Evolutionary conservation across 2,329 filamentous ascomycete genomes (phyloP), one percentile per base, ranked within the genome.

Genomic region (Cladosporium halotolerans): DNA sequence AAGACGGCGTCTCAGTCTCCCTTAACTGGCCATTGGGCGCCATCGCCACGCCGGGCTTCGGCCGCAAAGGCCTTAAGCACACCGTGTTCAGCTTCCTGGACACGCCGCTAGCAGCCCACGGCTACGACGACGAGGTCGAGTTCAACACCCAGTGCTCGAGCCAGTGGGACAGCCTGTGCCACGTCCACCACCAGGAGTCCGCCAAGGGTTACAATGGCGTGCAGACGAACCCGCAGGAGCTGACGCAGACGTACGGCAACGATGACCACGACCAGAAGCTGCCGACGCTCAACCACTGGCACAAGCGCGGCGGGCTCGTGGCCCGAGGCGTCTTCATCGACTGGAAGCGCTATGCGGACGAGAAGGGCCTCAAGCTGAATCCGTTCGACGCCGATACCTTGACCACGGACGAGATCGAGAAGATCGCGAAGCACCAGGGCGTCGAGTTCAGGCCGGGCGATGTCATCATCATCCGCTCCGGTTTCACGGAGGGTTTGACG

Each of bases 291-390:
- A 61, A 68, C 44, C 64, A 79, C 59, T 81, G 78, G 78, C 77
- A 79, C 56, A 58, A 68, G 2, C 68, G 69, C 1, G 79, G 79
- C 28, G 78, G 78, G 2, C 60, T 82, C 9, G 78, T 79, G 3
- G 79, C 73, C 0, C 72, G 81, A 2, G 81, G 78, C 4, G 76
- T 83, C 0, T 68, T 84, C 16, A 71, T 84, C 47, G 81, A 84
- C 62, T 82, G 76, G 51, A 73, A 71, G 46, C 59, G 67, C 9
- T 88, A 84, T 77, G 82, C 83, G 2, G 72, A 73, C 14, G 69
- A 70, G 36, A 75, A 82, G 43, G 77, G 76, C 33, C 78, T 84
- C 50, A 61, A 73, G 45, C 81, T 81, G 36, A 76, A 84, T 54
- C 70, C 81, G 1, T 75, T 78, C 57, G 81, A 79, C 13, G 52